Base-by-base conservation (phyloP, 371 early-diverging fungal species). In the Apophysomyces trapeziformis region DNA sequence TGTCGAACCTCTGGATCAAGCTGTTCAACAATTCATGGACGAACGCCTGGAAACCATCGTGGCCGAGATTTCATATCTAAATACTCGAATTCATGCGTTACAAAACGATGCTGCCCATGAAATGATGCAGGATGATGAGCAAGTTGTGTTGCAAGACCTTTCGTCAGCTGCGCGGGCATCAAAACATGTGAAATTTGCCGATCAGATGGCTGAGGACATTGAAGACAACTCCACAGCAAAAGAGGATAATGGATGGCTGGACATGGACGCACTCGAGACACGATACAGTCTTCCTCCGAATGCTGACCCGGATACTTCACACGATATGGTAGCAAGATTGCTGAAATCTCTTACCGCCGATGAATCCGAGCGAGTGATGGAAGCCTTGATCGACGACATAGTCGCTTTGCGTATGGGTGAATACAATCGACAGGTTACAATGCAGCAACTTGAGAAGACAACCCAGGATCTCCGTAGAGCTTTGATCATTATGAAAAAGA, bases 31-130 rank as follows among this genome's bases (percentile, higher is more conserved):
- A 35, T 84, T 90, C 66, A 89, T 91, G 87, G 91, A 93, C 61
- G 93, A 93, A 57, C 87, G 92, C 5, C 77, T 95, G 38, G 88
- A 88, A 37, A 82, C 89, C 38, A 87, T 95, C 26, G 90, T 91
- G 56, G 85, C 92, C 7, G 95, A 94, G 70, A 85, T 95, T 39
- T 74, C 86, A 9, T 91, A 88, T 65, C 66, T 90, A n/a, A 82
- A 87, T 39, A 84, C 88, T 57, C 77, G 88, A 39, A 85, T 92
- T 54, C 80, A 84, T 32, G 86, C 86, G 16, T 76, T 88, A 32
- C 86, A 90, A 60, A 84, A 85, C 12, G 88, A 88, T 58, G 82
- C 86, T 8, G 88, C 87, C 7, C 79, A 76, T 56, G 75, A 79
- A 50, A 67, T 69, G 4, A 79, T 72, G 89, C 86, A 68, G 74